Base-by-base conservation (phyloP, 202 grass and related monocot species). In the Setaria italica region DNA sequence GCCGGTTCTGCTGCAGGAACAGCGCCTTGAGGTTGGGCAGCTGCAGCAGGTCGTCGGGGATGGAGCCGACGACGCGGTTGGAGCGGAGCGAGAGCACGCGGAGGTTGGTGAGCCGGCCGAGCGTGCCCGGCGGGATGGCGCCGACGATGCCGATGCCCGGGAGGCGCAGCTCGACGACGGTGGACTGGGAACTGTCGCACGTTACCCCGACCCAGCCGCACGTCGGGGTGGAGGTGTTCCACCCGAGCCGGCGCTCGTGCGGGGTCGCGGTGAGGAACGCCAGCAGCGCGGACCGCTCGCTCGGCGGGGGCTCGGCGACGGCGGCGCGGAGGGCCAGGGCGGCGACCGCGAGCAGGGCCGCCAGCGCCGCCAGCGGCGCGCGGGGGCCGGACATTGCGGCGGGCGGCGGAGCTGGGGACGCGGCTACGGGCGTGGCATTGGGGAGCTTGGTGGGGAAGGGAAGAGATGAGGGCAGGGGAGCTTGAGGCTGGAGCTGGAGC, bases 171-270 rank as follows among this genome's bases (percentile, higher is more conserved):
- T 55, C 48, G 6, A 82, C 32, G 14, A 99, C 88, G 30, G 92
- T 80, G 67, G 88, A 72, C 58, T 88, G 82, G 9, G 50, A 59
- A 10, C 72, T 6, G 87, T 96, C 92, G 88, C 93, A 99, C 4
- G 46, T 86, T 20, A 99, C 92, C 16, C 97, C 97, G 9, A 88
- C 90, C 97, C 97, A 99, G 49, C 66, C 8, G 85, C 97, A 99
- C 9, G 92, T 83, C 19, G 97, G 80, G 4, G 83, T 70, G 21
- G 87, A 80, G 62, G 86, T 16, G 86, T 70, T 88, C 97, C 97
- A 99, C 9, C 83, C 92, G 16, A 99, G 43, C 14, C 88, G 92
- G 10, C 82, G 88, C 92, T 87, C 85, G 92, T 99, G 97, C 32
- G 88, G 93, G 4, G 83, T 86, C 35, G 85, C 88, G 9, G 76